Conservation (phyloP, 306 rosid species). For the Trichosanthes cucumerina region DNA sequence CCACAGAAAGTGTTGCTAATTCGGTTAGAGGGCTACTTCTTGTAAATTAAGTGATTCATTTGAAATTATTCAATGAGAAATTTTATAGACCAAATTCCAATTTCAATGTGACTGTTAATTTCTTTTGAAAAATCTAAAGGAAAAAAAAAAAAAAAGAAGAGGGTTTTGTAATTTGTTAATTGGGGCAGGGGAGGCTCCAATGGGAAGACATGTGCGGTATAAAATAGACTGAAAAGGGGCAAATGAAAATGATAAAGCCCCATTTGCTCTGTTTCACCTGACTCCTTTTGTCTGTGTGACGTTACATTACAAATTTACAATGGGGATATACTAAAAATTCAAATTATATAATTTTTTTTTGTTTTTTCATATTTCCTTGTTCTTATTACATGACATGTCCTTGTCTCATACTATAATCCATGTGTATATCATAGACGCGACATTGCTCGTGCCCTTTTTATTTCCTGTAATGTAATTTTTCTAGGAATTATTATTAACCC, state of each 20-base stretch:
- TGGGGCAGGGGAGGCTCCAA: not conserved
- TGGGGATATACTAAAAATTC: not conserved
- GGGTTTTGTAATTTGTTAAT: not conserved
- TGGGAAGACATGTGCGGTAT: not conserved
- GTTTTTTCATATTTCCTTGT: not conserved
- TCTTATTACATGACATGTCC: not conserved
- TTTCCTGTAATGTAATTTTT: not conserved
- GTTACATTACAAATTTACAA: not conserved
- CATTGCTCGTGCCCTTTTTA: not conserved
- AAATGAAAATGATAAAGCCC: not conserved
- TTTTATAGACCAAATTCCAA: not conserved
- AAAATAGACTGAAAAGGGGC: not conserved
- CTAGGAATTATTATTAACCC: too few relatives aligned
- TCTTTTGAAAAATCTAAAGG: not conserved
- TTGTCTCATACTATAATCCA: not conserved
- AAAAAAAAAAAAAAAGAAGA: not conserved
- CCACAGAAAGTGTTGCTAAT: not conserved
- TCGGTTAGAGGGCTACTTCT: not conserved
- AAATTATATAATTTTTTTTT: not conserved
- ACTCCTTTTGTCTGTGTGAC: constrained; percentile 13
- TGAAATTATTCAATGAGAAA: not conserved
- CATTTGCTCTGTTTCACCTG: constrained; percentile 28
- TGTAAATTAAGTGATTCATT: not conserved
- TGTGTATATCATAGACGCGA: not conserved
- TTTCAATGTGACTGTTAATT: not conserved